A percentile compares a stretch with the other conserved stretches of the same genome.
These are phyloP conservation scores for Beauveria australis DNA, from an alignment of 2,329 filamentous ascomycete species.

Conservation along the genomic window DNA sequence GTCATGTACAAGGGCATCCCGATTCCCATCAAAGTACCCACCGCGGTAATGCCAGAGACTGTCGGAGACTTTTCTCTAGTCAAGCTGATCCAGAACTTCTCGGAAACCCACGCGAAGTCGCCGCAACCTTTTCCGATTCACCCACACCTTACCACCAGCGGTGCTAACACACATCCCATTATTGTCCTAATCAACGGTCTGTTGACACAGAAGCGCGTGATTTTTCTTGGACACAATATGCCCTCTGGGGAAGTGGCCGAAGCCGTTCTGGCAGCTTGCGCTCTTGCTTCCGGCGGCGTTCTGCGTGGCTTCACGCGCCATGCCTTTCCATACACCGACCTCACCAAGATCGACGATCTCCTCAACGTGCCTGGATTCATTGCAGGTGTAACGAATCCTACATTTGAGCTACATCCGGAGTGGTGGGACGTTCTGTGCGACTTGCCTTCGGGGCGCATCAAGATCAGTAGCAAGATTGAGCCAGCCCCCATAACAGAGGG, in stretches of 20 bases:
- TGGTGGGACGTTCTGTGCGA: conserved; percentile 99
- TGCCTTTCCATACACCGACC: conserved; percentile 94
- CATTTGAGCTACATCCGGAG: conserved; percentile 87
- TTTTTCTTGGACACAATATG: conserved; percentile 91
- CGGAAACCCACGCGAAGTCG: conserved; percentile 69
- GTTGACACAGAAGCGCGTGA: conserved; percentile 89
- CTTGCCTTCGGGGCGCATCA: conserved; percentile 82
- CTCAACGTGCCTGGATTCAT: conserved; percentile 96
- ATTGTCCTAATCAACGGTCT: conserved; percentile 92
- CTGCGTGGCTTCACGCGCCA: conserved; percentile 89
- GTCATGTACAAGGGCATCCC: conserved; percentile 95
- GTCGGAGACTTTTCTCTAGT: conserved; percentile 97
- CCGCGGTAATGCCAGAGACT: conserved; percentile 86
- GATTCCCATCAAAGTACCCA: conserved; percentile 92
- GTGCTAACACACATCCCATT: conserved; percentile 82
- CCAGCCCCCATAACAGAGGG: conserved; percentile 75
- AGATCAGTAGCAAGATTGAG: conserved; percentile 86
- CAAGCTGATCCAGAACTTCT: conserved; percentile 94
- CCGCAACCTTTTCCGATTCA: conserved; percentile 81
- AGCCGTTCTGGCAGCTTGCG: conserved; percentile 94
- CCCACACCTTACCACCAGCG: conserved; percentile 87
- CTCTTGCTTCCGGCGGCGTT: conserved; percentile 85
- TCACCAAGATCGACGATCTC: conserved; percentile 95
- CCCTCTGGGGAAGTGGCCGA: conserved; percentile 95
- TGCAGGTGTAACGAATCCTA: conserved; percentile 93